Percentiles rank a stretch among this genome's conserved stretches.
phyloP scores from a whole-genome alignment of 495 filamentous ascomycete species.

The Penicillium crystallinum region DNA sequence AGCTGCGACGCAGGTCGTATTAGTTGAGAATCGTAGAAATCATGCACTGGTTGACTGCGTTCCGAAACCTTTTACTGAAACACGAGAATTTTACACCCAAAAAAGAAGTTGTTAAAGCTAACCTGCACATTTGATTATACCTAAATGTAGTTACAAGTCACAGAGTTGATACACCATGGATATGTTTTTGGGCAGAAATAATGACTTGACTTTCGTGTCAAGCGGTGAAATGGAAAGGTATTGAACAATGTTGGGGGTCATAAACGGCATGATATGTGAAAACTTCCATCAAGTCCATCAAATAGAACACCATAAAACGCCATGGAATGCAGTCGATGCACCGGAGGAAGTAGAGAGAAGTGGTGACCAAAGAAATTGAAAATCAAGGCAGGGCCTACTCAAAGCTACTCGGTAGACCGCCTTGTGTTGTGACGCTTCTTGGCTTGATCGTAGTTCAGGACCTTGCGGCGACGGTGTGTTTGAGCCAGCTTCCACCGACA shows the following conservation, averaged over 20 bases:
- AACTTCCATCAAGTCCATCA: conserved; percentile 6
- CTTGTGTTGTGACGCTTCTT: conserved; percentile 30
- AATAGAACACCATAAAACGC: conserved; percentile 17
- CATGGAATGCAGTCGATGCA: conserved; percentile 21
- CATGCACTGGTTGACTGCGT: too few relatives aligned
- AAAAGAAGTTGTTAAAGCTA: background rate
- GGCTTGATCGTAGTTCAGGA: conserved; percentile 57
- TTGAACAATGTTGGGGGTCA: conserved; percentile 10
- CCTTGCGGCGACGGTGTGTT: conserved; percentile 58
- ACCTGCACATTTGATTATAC: background rate
- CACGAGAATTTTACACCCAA: background rate
- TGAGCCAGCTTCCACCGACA: conserved; percentile 68
- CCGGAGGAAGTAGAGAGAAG: background rate
- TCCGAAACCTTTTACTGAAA: too few relatives aligned
- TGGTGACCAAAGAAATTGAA: background rate
- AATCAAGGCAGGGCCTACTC: background rate
- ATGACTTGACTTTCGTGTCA: background rate
- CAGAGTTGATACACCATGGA: background rate
- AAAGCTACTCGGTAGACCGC: conserved; percentile 10
- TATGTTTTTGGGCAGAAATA: background rate
- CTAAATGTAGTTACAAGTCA: background rate
- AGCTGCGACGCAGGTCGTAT: too few relatives aligned
- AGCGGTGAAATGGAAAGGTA: background rate
- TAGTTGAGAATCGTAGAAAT: too few relatives aligned
- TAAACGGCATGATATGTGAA: conserved; percentile 21